phyloP scores from a whole-genome alignment of 139 green algal species.

The Tetradesmus lagerheimii region DNA sequence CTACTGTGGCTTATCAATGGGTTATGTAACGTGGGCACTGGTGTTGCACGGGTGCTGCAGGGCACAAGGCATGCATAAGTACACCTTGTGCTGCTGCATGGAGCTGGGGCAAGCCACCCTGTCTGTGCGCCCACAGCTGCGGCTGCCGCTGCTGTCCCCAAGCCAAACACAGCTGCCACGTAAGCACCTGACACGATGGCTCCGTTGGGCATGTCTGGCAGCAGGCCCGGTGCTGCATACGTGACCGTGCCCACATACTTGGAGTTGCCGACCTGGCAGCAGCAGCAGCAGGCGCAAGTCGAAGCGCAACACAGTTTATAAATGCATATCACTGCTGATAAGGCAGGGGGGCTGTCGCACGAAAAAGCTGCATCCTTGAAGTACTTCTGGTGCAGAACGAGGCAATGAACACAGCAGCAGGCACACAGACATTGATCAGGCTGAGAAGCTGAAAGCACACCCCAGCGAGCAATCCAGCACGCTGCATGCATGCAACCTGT shows the following conservation, averaged over 20 bases:
- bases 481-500: neutral
- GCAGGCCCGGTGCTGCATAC: slow-evolving; percentile 58
- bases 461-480: neutral
- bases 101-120: neutral
- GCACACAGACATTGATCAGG: neutral
- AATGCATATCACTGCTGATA: too few species aligned
- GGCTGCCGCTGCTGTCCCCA: slow-evolving; percentile 1
- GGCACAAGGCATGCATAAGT: too few species aligned
- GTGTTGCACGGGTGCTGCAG: too few species aligned
- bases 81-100: too few species aligned
- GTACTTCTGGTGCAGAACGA: too few species aligned
- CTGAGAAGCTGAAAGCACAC: too few species aligned
- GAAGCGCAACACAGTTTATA: too few species aligned
- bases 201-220: slow-evolving; percentile 51
- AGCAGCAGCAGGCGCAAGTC: neutral
- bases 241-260: slow-evolving; percentile 85
- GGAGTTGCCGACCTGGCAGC: slow-evolving; percentile 81
- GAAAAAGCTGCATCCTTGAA: neutral
- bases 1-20: neutral
- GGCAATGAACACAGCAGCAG: neutral
- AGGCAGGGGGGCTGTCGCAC: neutral
- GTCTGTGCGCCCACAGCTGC: neutral
- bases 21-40: too few species aligned
- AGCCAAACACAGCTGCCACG: neutral
- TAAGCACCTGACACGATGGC: slow-evolving; percentile 76